phyloP scores from a whole-genome alignment of 2,329 filamentous ascomycete genomes.

The Fusarium burgessii region DNA sequence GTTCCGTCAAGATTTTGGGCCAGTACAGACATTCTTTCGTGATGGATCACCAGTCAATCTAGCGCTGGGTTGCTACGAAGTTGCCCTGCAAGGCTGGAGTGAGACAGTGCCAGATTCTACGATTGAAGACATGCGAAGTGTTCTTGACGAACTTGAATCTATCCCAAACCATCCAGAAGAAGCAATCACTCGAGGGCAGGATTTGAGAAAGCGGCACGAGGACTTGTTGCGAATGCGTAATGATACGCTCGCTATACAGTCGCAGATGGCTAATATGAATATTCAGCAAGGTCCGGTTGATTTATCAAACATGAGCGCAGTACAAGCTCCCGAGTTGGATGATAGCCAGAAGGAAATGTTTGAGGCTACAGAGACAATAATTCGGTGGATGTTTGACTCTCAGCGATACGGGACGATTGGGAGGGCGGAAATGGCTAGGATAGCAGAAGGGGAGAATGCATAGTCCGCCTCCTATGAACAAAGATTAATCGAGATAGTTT shows the following conservation, averaged over 20 bases:
- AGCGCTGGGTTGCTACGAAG: background rate
- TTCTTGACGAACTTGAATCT: background rate
- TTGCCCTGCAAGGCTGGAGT: background rate
- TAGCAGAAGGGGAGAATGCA: background rate
- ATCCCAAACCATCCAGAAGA: background rate
- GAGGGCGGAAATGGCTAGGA: background rate
- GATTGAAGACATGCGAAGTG: background rate
- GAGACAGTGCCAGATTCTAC: background rate
- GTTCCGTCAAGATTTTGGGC: background rate
- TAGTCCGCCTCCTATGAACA: background rate
- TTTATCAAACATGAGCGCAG: background rate
- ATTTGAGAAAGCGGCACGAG: background rate
- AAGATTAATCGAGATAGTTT: background rate
- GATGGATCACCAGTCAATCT: background rate
- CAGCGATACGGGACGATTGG: background rate
- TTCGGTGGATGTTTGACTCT: background rate
- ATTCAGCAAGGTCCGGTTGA: background rate
- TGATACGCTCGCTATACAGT: background rate
- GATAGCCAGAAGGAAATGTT: background rate
- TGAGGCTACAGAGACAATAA: background rate
- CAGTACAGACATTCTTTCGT: background rate
- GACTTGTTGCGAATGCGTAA: background rate
- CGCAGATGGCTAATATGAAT: background rate
- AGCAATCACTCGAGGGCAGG: background rate
- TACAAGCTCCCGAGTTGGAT: background rate